phyloP scores from a whole-genome alignment of 2,329 filamentous ascomycete genomes.

The Hirsutella minnesotensis region DNA sequence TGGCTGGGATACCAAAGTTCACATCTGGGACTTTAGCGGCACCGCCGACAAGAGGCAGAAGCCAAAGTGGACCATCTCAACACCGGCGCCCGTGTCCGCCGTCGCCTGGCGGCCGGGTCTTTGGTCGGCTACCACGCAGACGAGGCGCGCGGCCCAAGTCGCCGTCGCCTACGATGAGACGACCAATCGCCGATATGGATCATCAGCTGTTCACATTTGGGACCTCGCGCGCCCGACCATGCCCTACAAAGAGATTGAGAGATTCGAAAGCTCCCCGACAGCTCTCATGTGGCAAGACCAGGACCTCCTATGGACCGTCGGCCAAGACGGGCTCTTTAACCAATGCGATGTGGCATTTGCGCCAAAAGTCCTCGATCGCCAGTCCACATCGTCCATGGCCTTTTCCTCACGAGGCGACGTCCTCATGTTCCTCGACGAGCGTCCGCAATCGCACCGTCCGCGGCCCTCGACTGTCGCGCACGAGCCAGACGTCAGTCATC shows the following conservation, averaged over 20 bases:
- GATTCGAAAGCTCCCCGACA: conserved; percentile 45
- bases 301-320: conserved; percentile 55
- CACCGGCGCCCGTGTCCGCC: conserved; percentile 46
- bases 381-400: conserved; percentile 47
- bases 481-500: conserved; percentile 21
- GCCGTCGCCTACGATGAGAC: conserved; percentile 50
- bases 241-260: conserved; percentile 54
- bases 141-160: conserved; percentile 47
- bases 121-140: conserved; percentile 53
- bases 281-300: conserved; percentile 52
- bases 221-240: conserved; percentile 56
- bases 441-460: conserved; percentile 30
- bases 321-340: conserved; percentile 47
- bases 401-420: conserved; percentile 49
- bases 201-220: conserved; percentile 52
- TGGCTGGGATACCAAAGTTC: conserved; percentile 47
- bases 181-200: conserved; percentile 40
- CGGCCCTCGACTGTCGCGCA: conserved; percentile 24
- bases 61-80: conserved; percentile 48
- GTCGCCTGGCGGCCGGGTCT: conserved; percentile 53
- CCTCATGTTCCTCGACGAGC: conserved; percentile 50
- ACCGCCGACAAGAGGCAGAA: conserved; percentile 52
- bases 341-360: conserved; percentile 56
- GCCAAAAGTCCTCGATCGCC: conserved; percentile 49
- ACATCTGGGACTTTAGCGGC: conserved; percentile 53